Evolutionary conservation across 169 alveolate species (phyloP).

Genomic region (Plasmodium adleri): DNA sequence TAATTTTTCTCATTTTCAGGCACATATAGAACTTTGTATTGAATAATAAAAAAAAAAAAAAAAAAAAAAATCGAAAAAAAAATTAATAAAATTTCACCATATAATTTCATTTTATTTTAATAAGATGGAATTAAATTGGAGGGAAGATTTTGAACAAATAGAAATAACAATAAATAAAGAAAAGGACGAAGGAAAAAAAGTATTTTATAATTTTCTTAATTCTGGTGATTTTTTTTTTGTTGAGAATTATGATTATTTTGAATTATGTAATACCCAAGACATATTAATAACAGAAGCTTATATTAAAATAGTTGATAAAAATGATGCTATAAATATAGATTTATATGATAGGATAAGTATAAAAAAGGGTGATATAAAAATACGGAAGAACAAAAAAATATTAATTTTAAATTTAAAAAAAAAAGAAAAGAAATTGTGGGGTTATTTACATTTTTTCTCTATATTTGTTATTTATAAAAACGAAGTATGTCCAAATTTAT

Average conservation of each 20-base stretch:
- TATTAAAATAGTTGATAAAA: conserved; percentile 33
- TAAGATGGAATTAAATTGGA: conserved; percentile 51
- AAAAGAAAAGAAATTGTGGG: conserved; percentile 71
- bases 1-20: conserved; percentile 23
- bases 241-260: background rate
- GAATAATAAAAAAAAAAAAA: conserved; percentile 17
- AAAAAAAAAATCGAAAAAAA: too few relatives aligned
- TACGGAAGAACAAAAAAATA: conserved; percentile 12
- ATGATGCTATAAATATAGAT: conserved; percentile 27
- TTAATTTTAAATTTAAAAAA: conserved; percentile 38
- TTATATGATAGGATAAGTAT: conserved; percentile 59
- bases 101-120: too few relatives aligned
- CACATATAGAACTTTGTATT: conserved; percentile 30
- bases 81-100: too few relatives aligned
- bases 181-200: background rate
- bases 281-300: conserved; percentile 46
- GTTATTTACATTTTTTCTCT: conserved; percentile 49
- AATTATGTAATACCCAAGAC: conserved; percentile 24
- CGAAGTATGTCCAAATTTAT: conserved; percentile 39
- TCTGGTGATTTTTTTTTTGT: background rate
- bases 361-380: conserved; percentile 24
- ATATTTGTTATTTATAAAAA: conserved; percentile 40
- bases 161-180: conserved; percentile 33
- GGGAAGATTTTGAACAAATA: conserved; percentile 37
- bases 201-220: background rate